These are phyloP conservation scores for Penicillium thymicola DNA, from an alignment of 2,329 filamentous ascomycete genomes.

Conservation along the genomic window DNA sequence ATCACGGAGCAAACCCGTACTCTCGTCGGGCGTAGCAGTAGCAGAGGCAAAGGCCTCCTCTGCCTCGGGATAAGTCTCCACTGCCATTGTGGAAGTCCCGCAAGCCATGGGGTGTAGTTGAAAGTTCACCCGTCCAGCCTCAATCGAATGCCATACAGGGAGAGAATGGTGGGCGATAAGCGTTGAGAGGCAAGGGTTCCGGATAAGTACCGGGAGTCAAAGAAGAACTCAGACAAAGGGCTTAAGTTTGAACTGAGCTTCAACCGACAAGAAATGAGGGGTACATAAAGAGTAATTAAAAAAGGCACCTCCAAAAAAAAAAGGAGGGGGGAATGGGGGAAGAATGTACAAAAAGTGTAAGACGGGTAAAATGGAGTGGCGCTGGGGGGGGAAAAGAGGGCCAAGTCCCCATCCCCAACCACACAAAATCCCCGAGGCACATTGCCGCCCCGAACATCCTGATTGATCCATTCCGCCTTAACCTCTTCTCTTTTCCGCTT, in stretches of 20 bases:
- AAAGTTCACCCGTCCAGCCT: background rate
- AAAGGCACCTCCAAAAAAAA: background rate
- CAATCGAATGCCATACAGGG: slow-evolving; percentile 4
- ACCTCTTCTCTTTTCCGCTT: slow-evolving; percentile 14
- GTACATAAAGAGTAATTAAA: background rate
- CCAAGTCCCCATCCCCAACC: slow-evolving; percentile 14
- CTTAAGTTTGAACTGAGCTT: background rate
- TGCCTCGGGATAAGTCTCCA: slow-evolving; percentile 35
- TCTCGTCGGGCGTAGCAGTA: slow-evolving; percentile 31
- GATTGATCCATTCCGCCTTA: slow-evolving; percentile 16
- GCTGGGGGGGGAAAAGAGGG: background rate
- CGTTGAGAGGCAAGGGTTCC: background rate
- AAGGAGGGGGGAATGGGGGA: slow-evolving; percentile 2
- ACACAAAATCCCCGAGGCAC: slow-evolving; percentile 15
- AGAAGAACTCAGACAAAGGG: background rate
- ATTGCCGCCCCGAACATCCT: slow-evolving; percentile 13
- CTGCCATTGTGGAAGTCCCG: slow-evolving; percentile 39
- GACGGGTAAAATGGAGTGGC: background rate
- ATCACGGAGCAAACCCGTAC: slow-evolving; percentile 36
- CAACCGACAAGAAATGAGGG: background rate
- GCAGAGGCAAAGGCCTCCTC: slow-evolving; percentile 24
- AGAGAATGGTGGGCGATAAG: background rate
- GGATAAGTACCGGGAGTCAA: background rate
- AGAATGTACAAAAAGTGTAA: background rate
- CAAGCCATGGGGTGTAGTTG: slow-evolving; percentile 35